A percentile compares a stretch with the other conserved stretches of the same genome.
Conservation (phyloP, 179 eudicot species). For the Beta lomatogona region DNA sequence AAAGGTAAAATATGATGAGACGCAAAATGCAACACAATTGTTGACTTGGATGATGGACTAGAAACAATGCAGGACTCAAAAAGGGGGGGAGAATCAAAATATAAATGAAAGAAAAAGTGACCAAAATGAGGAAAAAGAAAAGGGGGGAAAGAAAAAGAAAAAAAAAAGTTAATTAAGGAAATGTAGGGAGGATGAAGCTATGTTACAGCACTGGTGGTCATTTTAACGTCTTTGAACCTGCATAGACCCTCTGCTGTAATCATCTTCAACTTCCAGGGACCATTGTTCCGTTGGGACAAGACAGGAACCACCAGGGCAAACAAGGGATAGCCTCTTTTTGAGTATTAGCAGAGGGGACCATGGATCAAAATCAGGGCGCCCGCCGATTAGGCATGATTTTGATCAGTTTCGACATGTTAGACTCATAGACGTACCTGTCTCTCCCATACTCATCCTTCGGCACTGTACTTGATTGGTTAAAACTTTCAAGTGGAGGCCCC, state of each 20-base stretch:
- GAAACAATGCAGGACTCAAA: slow-evolving; percentile 40
- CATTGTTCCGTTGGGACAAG: slow-evolving; percentile 7
- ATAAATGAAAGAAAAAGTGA: neutral
- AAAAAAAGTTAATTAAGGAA: neutral
- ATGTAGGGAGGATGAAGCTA: slow-evolving; percentile 21
- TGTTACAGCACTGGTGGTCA: slow-evolving; percentile 30
- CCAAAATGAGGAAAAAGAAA: slow-evolving; percentile 12
- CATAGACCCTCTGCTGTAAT: slow-evolving; percentile 16
- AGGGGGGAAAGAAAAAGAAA: slow-evolving; percentile 17
- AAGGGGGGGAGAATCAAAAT: neutral
- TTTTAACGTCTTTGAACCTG: slow-evolving; percentile 21
- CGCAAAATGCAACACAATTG: slow-evolving; percentile 28
- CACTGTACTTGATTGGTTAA: slow-evolving; percentile 9
- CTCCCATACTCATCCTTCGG: slow-evolving; percentile 22
- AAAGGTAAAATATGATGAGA: slow-evolving; percentile 35
- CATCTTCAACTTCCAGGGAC: slow-evolving; percentile 18
- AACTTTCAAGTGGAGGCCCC: slow-evolving; percentile 21
- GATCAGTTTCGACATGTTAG: slow-evolving; percentile 23
- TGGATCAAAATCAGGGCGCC: slow-evolving; percentile 18
- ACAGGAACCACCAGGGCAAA: slow-evolving; percentile 23
- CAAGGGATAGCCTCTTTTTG: slow-evolving; percentile 5
- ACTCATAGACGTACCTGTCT: slow-evolving; percentile 19
- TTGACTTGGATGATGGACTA: slow-evolving; percentile 30
- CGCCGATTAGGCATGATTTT: slow-evolving; percentile 6
- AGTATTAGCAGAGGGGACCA: slow-evolving; percentile 25